Evolutionary conservation across 495 filamentous ascomycete genomes (phyloP).

Genomic region (Aspergillus affinis): DNA sequence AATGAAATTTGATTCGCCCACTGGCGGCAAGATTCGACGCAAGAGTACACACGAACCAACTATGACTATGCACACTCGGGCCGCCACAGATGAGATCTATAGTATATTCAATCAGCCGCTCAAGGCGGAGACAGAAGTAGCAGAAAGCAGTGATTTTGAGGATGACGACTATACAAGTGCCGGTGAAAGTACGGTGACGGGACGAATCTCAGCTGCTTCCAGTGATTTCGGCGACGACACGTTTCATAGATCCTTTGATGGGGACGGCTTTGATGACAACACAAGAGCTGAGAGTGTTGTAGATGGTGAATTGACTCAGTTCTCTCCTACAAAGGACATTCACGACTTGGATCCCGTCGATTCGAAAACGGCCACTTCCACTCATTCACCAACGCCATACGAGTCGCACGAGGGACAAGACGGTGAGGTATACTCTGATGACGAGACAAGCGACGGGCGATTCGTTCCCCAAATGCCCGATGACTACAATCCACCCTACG

Average conservation of each 20-base stretch:
- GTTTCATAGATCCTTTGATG: slow-evolving; percentile 42
- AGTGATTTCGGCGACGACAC: slow-evolving; percentile 67
- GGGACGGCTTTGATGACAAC: slow-evolving; percentile 47
- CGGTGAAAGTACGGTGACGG: slow-evolving; percentile 78
- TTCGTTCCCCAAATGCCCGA: slow-evolving; percentile 76
- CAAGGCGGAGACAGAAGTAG: slow-evolving; percentile 49
- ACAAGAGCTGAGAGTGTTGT: slow-evolving; percentile 55
- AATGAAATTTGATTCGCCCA: slow-evolving; percentile 87
- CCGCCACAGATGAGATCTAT: slow-evolving; percentile 96
- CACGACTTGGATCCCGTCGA: slow-evolving; percentile 38
- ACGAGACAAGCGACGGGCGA: slow-evolving; percentile 36
- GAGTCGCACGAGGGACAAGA: slow-evolving; percentile 35
- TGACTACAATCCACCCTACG: slow-evolving; percentile 72
- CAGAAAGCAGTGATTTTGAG: slow-evolving; percentile 60
- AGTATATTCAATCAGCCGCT: slow-evolving; percentile 93
- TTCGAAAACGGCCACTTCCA: slow-evolving; percentile 31
- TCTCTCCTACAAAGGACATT: slow-evolving; percentile 71
- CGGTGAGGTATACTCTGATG: slow-evolving; percentile 16
- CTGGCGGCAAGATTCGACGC: slow-evolving; percentile 68
- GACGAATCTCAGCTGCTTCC: slow-evolving; percentile 58
- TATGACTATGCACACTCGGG: slow-evolving; percentile 94
- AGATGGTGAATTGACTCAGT: slow-evolving; percentile 81
- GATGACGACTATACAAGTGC: slow-evolving; percentile 78
- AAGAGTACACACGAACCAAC: slow-evolving; percentile 82
- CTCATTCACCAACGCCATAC: slow-evolving; percentile 22